A percentile compares a stretch with the other conserved stretches of the same genome.
Conservation (phyloP, 176 grass and related monocot genomes). For the Raddia guianensis region DNA sequence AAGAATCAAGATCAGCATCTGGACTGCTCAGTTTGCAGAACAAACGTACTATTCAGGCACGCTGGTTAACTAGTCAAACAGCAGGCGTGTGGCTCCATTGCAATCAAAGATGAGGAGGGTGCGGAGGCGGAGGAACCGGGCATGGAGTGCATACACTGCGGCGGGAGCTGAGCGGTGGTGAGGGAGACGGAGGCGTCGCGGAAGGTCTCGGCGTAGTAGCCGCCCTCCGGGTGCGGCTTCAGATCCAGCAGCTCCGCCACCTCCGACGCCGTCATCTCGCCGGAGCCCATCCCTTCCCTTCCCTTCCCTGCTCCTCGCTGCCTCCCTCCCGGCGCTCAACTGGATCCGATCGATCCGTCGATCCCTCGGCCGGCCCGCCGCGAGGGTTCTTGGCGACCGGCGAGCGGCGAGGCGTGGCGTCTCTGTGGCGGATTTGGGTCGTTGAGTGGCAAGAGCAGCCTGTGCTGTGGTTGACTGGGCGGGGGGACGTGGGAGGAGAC, state of each 20-base stretch:
- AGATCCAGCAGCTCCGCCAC: conserved; percentile 74
- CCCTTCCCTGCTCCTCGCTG: background rate
- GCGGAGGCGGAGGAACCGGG: background rate
- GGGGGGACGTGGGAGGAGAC: no score
- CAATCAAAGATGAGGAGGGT: background rate
- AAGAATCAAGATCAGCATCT: background rate
- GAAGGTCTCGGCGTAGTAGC: conserved; percentile 85
- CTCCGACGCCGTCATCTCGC: conserved; percentile 72
- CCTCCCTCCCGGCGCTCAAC: background rate
- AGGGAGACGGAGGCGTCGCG: conserved; percentile 82
- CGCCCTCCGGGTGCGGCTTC: conserved; percentile 87
- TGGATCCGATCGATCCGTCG: background rate
- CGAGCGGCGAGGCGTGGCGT: background rate
- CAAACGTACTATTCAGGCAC: background rate
- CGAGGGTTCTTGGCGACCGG: background rate
- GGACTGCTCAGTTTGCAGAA: background rate
- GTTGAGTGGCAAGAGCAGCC: background rate
- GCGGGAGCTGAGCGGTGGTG: conserved; percentile 80
- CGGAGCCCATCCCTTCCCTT: conserved; percentile 34
- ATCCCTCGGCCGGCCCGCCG: background rate
- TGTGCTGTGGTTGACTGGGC: no score
- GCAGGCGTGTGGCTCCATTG: background rate
- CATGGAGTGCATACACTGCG: conserved; percentile 53
- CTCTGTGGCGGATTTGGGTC: background rate
- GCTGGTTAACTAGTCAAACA: background rate